phyloP scores from a whole-genome alignment of 768 basidiomycete genomes.

The Phallus indusiatus region DNA sequence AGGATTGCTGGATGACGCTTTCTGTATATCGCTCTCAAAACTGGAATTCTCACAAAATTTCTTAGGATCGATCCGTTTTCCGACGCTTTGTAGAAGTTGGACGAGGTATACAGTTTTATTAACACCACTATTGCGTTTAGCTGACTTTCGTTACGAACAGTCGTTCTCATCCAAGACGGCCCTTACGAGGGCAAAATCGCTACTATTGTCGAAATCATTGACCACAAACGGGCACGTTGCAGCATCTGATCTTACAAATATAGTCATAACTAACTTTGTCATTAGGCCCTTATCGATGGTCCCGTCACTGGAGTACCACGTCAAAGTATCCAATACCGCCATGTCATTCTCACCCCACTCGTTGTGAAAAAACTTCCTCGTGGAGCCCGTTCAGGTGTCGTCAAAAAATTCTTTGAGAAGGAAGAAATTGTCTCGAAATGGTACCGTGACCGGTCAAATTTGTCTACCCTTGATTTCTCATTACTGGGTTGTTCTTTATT shows the following conservation, averaged over 20 bases:
- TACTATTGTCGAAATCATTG: slow-evolving; percentile 94
- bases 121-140: too few species aligned
- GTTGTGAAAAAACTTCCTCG: slow-evolving; percentile 78
- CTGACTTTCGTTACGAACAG: slow-evolving; percentile 26
- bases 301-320: slow-evolving; percentile 87
- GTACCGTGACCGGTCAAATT: slow-evolving; percentile 19
- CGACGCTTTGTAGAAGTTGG: slow-evolving; percentile 98
- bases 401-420: slow-evolving; percentile 85
- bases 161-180: slow-evolving; percentile 90
- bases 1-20: neutral
- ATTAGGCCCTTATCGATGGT: slow-evolving; percentile 90
- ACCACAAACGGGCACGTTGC: slow-evolving; percentile 90
- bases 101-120: slow-evolving; percentile 48
- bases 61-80: slow-evolving; percentile 73
- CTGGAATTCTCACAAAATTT: neutral
- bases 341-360: slow-evolving; percentile 85
- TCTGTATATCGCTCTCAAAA: neutral
- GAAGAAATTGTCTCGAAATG: slow-evolving; percentile 80
- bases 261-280: neutral
- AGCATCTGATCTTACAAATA: neutral
- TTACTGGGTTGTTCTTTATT: neutral
- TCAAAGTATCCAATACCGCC: slow-evolving; percentile 85
- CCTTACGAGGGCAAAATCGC: slow-evolving; percentile 84
- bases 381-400: slow-evolving; percentile 67
- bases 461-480: neutral